A percentile compares a stretch with the other conserved stretches of the same genome.
Evolutionary conservation across 495 filamentous ascomycete genomes (phyloP).

Genomic region (Parathielavia appendiculata): DNA sequence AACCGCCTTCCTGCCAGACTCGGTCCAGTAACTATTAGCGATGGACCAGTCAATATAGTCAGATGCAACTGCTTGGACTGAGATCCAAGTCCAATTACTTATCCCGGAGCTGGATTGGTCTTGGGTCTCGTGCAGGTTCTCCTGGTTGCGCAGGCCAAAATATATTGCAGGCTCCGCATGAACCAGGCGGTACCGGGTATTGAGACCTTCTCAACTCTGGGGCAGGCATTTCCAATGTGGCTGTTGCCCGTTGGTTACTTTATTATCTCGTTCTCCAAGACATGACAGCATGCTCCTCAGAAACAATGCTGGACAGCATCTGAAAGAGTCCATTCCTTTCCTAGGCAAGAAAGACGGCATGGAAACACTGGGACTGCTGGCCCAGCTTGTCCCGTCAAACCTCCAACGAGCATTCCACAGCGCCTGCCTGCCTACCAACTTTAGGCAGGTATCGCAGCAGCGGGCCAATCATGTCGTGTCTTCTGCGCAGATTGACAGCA

Average conservation of each 20-base stretch:
- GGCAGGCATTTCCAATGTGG: too few species aligned
- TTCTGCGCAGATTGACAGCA: neutral
- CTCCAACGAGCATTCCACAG: neutral
- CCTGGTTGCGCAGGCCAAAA: too few species aligned
- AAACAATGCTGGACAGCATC: neutral
- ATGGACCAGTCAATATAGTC: neutral
- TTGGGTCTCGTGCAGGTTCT: neutral
- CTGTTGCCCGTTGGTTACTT: too few species aligned
- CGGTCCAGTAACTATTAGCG: neutral
- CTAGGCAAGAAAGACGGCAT: neutral
- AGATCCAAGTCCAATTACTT: neutral
- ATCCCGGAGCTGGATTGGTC: neutral
- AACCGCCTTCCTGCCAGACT: neutral
- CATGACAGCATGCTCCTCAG: neutral
- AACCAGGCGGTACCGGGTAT: neutral
- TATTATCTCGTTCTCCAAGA: too few species aligned
- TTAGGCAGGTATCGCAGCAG: constrained; percentile 28
- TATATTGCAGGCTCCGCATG: too few species aligned
- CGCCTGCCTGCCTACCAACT: constrained; percentile 17
- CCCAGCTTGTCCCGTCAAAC: neutral
- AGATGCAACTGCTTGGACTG: neutral
- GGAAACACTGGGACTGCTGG: neutral
- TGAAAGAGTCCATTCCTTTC: too few species aligned
- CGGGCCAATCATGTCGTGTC: constrained; percentile 21
- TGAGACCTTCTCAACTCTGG: neutral